Evolutionary conservation across 306 rosid species (phyloP).

Genomic region (Cicer arietinum): DNA sequence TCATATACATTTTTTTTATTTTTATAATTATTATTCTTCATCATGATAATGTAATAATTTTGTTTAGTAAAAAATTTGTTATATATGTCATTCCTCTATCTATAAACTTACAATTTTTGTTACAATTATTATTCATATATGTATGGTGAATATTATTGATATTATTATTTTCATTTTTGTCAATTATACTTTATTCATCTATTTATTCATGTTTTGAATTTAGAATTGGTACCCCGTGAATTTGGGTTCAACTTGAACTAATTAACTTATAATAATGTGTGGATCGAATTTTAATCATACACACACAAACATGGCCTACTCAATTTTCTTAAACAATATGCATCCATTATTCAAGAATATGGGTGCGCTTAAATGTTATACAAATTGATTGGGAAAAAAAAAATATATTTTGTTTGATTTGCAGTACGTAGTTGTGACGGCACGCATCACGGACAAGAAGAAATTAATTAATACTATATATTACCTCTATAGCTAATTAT

Average conservation of each 20-base stretch:
- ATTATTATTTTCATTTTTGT: background rate
- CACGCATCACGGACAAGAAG: conserved; percentile 64
- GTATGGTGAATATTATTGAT: conserved; percentile 7
- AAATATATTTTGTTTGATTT: conserved; percentile 39
- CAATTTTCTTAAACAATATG: conserved; percentile 18
- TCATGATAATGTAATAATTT: conserved; percentile 48
- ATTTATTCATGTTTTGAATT: background rate
- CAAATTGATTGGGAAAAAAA: background rate
- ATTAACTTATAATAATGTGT: conserved; percentile 15
- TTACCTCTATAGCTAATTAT: no score
- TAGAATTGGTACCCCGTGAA: conserved; percentile 4
- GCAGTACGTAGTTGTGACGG: conserved; percentile 63
- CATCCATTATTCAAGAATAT: conserved; percentile 29
- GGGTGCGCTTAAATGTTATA: conserved; percentile 30
- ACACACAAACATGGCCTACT: conserved; percentile 28
- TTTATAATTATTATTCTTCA: conserved; percentile 32
- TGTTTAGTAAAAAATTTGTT: conserved; percentile 48
- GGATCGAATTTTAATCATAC: conserved; percentile 27
- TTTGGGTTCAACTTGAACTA: conserved; percentile 28
- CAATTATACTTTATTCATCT: conserved; percentile 23
- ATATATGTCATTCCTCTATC: conserved; percentile 37
- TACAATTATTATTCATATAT: conserved; percentile 3
- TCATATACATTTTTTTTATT: conserved; percentile 30
- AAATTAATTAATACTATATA: conserved; percentile 24
- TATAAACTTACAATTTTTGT: conserved; percentile 34